phyloP scores from a whole-genome alignment of 2,329 filamentous ascomycete genomes.

The Amauroascus verrucosus region DNA sequence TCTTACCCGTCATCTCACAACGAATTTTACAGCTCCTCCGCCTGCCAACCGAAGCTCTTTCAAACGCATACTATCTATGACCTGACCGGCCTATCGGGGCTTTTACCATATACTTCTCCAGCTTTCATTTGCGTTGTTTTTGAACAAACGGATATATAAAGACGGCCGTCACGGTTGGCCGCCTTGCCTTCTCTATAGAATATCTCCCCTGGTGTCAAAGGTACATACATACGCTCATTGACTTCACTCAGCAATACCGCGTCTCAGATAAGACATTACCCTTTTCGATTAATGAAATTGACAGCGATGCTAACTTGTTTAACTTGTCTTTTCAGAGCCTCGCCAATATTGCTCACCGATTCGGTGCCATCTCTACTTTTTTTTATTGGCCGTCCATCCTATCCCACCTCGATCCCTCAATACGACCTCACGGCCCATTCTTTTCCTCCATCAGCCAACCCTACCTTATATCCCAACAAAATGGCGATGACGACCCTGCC shows the following conservation, averaged over 20 bases:
- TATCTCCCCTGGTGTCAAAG: not conserved
- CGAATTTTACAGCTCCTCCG: no score
- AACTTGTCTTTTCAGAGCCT: no score
- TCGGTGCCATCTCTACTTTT: no score
- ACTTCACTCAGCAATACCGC: no score
- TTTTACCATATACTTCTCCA: not conserved
- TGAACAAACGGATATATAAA: not conserved
- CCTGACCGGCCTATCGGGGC: no score
- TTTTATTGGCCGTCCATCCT: not conserved
- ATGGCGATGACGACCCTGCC: conserved; percentile 8
- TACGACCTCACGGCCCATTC: not conserved
- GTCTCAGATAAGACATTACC: no score
- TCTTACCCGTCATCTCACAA: no score
- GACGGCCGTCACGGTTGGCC: not conserved
- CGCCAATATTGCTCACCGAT: no score
- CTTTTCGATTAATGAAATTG: no score
- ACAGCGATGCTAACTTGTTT: no score
- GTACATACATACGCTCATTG: not conserved
- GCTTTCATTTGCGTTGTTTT: not conserved
- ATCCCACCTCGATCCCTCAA: not conserved
- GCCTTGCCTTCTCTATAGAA: no score
- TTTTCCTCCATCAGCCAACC: not conserved
- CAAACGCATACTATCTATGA: no score
- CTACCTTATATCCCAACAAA: not conserved
- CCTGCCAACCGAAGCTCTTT: not conserved